Percentiles rank a stretch among this genome's conserved stretches.
These are phyloP conservation scores for Dendrobium nobile DNA, from an alignment of 106 monocot genomes.

Conservation along the genomic window DNA sequence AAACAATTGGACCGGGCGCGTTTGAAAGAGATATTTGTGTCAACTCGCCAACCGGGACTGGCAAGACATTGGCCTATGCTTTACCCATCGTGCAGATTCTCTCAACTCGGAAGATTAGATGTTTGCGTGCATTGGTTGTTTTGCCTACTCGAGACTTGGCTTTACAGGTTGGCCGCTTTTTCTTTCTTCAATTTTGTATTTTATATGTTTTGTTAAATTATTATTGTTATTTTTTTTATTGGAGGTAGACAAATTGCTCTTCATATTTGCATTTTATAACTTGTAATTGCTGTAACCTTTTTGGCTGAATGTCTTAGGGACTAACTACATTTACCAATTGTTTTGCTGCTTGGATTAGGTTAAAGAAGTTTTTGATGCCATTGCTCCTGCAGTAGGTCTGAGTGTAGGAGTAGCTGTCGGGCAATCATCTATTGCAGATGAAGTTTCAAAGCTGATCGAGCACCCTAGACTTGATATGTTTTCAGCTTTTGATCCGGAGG, in stretches of 20 bases:
- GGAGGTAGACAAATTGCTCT: background rate
- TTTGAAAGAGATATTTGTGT: slow-evolving; percentile 93
- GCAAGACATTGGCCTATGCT: slow-evolving; percentile 96
- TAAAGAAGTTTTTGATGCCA: slow-evolving; percentile 72
- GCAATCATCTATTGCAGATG: slow-evolving; percentile 90
- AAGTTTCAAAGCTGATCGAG: slow-evolving; percentile 54
- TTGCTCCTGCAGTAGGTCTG: slow-evolving; percentile 79
- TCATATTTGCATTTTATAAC: background rate
- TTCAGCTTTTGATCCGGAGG: slow-evolving; percentile 62
- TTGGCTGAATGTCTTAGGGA: background rate
- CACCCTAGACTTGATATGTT: slow-evolving; percentile 46
- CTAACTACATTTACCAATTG: background rate
- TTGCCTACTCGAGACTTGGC: slow-evolving; percentile 88
- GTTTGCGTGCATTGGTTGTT: slow-evolving; percentile 75
- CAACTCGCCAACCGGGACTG: slow-evolving; percentile 95
- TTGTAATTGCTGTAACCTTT: too few relatives aligned
- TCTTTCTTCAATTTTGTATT: background rate
- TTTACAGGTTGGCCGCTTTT: slow-evolving; percentile 39
- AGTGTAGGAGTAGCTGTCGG: slow-evolving; percentile 81
- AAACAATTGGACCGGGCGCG: slow-evolving; percentile 82
- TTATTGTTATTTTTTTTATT: background rate
- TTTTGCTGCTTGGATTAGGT: slow-evolving; percentile 46
- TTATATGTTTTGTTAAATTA: background rate
- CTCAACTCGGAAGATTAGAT: slow-evolving; percentile 55
- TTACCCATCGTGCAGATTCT: slow-evolving; percentile 87